phyloP scores from a whole-genome alignment of 176 grass and related monocot genomes.

The Areca catechu region DNA sequence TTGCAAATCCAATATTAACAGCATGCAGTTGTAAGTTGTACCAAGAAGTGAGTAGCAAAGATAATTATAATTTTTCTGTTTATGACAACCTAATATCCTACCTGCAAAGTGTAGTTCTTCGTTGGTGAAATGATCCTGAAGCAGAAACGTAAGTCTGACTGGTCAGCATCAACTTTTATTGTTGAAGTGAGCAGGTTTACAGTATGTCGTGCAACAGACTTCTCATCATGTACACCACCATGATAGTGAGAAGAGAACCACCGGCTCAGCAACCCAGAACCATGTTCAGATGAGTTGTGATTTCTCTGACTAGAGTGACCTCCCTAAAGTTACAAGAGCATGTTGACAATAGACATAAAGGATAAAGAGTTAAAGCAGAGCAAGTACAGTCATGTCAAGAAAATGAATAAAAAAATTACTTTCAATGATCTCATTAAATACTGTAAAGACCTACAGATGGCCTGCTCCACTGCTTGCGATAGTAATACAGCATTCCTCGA shows the following conservation, averaged over 20 bases:
- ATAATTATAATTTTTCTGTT: too few species aligned
- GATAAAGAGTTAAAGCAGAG: constrained; percentile 3
- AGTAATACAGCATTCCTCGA: constrained; percentile 96
- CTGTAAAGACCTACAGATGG: constrained; percentile 59
- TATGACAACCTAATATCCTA: constrained; percentile 1
- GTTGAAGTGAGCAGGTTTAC: constrained; percentile 97
- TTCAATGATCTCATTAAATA: too few species aligned
- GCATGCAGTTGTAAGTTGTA: too few species aligned
- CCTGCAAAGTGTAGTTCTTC: constrained; percentile 99
- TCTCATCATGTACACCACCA: constrained; percentile 89
- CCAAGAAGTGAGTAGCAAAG: too few species aligned
- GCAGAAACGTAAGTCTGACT: constrained; percentile 91
- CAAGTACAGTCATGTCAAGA: too few species aligned
- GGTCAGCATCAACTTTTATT: constrained; percentile 95
- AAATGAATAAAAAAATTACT: too few species aligned
- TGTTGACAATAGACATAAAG: not conserved
- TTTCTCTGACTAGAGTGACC: constrained; percentile 56
- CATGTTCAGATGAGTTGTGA: constrained; percentile 63
- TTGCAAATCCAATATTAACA: too few species aligned
- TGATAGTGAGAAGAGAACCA: constrained; percentile 99
- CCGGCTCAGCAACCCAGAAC: constrained; percentile 82
- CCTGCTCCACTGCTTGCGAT: constrained; percentile 78
- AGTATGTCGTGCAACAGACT: constrained; percentile 91
- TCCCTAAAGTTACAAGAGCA: constrained; percentile 38
- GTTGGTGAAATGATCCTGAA: constrained; percentile 96